Percentiles rank a stretch among this genome's conserved stretches.
Conservation (phyloP, 768 basidiomycete species). For the Stropharia rugosoannulata region DNA sequence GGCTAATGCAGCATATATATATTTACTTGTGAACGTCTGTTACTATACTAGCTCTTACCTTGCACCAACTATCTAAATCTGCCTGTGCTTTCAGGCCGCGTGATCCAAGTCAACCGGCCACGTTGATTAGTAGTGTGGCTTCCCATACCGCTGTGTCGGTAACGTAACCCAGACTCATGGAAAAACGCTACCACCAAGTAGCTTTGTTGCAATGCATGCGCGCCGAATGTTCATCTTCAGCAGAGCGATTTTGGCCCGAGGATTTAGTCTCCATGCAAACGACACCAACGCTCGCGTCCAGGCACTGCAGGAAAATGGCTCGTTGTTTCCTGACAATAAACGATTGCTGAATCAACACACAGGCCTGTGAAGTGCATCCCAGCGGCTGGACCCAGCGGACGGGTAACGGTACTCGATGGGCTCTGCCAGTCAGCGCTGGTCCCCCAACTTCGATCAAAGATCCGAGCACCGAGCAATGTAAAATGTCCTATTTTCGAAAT, state of each 20-base stretch:
- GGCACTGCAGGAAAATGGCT: no score
- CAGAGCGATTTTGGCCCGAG: not conserved
- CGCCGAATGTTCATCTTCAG: not conserved
- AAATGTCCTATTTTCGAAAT: not conserved
- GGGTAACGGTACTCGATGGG: not conserved
- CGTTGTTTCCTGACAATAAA: not conserved
- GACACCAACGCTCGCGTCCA: no score
- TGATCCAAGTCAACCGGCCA: not conserved
- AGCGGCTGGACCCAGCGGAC: not conserved
- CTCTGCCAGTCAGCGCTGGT: constrained; percentile 1
- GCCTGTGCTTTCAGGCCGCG: not conserved
- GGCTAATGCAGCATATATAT: no score
- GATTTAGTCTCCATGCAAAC: no score
- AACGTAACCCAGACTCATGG: not conserved
- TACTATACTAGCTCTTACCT: not conserved
- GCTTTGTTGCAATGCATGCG: not conserved
- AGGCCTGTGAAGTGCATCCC: not conserved
- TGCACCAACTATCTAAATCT: not conserved
- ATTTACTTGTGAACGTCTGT: no score
- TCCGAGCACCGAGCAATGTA: constrained; percentile 7
- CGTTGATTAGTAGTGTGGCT: not conserved
- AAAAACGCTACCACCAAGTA: not conserved
- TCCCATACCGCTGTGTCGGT: not conserved
- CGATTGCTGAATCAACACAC: not conserved
- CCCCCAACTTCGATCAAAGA: constrained; percentile 6